These are phyloP conservation scores for Lumnitzera racemosa DNA, from an alignment of 345 rosid genomes.

Conservation along the genomic window DNA sequence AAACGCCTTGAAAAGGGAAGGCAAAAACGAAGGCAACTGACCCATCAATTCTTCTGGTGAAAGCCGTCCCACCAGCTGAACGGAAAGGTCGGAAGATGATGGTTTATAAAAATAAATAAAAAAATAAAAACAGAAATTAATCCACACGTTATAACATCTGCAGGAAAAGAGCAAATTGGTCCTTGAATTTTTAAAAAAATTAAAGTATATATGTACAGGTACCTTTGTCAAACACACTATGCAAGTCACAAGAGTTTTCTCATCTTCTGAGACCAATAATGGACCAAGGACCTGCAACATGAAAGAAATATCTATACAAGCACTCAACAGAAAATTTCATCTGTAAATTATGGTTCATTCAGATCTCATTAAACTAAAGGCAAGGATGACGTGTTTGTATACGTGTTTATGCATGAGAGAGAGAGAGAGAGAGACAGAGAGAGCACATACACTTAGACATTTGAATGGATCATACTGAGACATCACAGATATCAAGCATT, in stretches of 20 bases:
- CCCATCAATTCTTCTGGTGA: slow-evolving; percentile 50
- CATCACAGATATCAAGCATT: slow-evolving; percentile 33
- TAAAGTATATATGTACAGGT: background rate
- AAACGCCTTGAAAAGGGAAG: slow-evolving; percentile 54
- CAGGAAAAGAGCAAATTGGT: no score
- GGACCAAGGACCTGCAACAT: slow-evolving; percentile 40
- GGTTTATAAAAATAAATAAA: background rate
- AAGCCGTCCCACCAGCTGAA: slow-evolving; percentile 46
- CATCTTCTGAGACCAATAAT: slow-evolving; percentile 44
- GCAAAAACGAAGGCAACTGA: slow-evolving; percentile 51
- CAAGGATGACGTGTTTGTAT: background rate
- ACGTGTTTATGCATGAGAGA: background rate
- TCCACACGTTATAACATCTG: no score
- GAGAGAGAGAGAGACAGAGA: background rate
- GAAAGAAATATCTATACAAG: background rate
- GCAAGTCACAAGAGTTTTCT: slow-evolving; percentile 46
- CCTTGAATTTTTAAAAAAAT: background rate
- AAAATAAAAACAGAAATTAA: no score
- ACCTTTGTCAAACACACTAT: slow-evolving; percentile 54
- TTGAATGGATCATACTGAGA: slow-evolving; percentile 45
- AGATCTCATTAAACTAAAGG: background rate
- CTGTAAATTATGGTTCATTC: no score
- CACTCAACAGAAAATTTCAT: no score
- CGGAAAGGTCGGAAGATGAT: background rate
- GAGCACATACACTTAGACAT: slow-evolving; percentile 44